Conservation (phyloP, 225 moss, liverwort and hornwort genomes). For the Sphagnum tenellum region DNA sequence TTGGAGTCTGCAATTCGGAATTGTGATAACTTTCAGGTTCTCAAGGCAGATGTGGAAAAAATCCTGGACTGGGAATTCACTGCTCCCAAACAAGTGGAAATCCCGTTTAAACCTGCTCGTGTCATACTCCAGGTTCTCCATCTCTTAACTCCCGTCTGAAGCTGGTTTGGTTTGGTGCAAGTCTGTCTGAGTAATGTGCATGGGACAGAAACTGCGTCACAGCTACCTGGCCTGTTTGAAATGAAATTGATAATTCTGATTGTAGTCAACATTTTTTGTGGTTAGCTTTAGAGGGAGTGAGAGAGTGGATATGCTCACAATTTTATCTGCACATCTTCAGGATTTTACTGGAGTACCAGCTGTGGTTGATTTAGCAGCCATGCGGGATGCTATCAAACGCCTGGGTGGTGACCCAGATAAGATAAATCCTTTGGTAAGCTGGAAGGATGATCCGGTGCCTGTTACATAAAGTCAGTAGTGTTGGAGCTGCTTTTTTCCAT, state of each 20-base stretch:
- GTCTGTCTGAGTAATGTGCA: neutral
- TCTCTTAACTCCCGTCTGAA: neutral
- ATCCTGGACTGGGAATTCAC: slow-evolving; percentile 90
- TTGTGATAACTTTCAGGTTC: slow-evolving; percentile 74
- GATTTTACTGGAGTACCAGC: slow-evolving; percentile 97
- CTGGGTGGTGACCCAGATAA: slow-evolving; percentile 82
- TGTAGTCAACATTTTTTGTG: neutral
- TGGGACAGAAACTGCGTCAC: neutral
- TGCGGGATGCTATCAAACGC: slow-evolving; percentile 88
- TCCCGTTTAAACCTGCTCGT: slow-evolving; percentile 89
- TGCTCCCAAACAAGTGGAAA: slow-evolving; percentile 78
- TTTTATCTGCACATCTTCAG: slow-evolving; percentile 10
- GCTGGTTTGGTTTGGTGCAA: neutral
- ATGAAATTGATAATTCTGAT: neutral
- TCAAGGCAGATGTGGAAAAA: slow-evolving; percentile 68
- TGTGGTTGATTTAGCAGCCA: slow-evolving; percentile 88
- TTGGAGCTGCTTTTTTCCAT: neutral
- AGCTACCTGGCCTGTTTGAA: neutral
- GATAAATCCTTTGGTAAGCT: slow-evolving; percentile 83
- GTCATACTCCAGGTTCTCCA: slow-evolving; percentile 68
- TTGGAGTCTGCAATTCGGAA: slow-evolving; percentile 82
- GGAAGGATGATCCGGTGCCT: neutral
- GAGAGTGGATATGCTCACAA: neutral
- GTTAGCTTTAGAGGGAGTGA: neutral
- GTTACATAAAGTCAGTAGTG: too few species aligned